These are phyloP conservation scores for Solanum etuberosum DNA, from an alignment of 257 asterid genomes.

Conservation along the genomic window DNA sequence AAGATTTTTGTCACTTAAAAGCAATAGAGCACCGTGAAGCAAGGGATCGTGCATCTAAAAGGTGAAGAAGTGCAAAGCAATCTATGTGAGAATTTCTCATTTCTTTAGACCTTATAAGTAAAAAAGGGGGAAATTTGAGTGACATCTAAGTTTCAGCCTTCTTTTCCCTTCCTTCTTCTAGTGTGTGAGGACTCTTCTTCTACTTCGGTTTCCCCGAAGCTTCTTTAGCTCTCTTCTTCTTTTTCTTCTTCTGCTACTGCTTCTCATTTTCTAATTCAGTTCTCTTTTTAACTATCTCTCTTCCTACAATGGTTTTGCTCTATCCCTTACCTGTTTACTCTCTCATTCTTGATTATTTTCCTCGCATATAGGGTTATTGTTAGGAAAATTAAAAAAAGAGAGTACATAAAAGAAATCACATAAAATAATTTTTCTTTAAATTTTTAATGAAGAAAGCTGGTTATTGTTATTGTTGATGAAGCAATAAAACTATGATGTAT, in stretches of 20 bases:
- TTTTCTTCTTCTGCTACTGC: background rate
- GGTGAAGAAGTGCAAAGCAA: background rate
- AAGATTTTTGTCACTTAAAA: background rate
- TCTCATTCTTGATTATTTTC: background rate
- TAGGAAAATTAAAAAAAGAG: background rate
- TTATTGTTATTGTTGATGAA: background rate
- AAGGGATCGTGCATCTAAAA: background rate
- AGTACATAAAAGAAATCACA: background rate
- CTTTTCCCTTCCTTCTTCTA: background rate
- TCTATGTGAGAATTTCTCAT: background rate
- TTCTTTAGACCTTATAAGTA: background rate
- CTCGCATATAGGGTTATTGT: background rate
- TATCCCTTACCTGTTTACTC: background rate
- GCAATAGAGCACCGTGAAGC: background rate
- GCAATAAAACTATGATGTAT: background rate
- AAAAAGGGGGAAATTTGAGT: background rate
- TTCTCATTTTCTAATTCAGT: background rate
- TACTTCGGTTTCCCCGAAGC: background rate
- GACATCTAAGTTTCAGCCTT: background rate
- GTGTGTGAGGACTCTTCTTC: background rate
- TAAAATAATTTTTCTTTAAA: background rate
- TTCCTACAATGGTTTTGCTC: background rate
- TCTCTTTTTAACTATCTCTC: background rate
- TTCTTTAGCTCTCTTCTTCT: background rate
- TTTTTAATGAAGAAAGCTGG: background rate